phyloP scores from a whole-genome alignment of 192 early-diverging fungal genomes.

The Backusella circina region DNA sequence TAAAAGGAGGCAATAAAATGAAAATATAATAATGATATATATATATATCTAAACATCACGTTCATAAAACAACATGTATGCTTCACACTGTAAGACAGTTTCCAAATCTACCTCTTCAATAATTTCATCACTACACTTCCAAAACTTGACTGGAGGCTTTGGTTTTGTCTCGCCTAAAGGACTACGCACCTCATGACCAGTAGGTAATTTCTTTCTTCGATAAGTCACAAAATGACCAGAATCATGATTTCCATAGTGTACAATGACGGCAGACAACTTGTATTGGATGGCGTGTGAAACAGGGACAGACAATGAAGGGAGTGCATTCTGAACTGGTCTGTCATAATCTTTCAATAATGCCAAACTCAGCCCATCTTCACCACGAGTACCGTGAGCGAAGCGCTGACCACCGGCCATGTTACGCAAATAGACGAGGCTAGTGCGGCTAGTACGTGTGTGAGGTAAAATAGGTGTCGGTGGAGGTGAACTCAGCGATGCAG shows the following conservation, averaged over 20 bases:
- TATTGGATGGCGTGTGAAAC: conserved; percentile 47
- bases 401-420: conserved; percentile 20
- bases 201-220: conserved; percentile 55
- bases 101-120: conserved; percentile 63
- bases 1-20: background rate
- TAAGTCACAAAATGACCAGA: conserved; percentile 92
- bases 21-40: background rate
- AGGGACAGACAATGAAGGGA: conserved; percentile 12
- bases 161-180: conserved; percentile 5
- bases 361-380: conserved; percentile 11
- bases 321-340: conserved; percentile 8
- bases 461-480: conserved; percentile 2
- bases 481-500: conserved; percentile 9
- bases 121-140: conserved; percentile 69
- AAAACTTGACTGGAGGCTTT: conserved; percentile 48
- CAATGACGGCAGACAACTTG: conserved; percentile 71
- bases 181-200: conserved; percentile 25
- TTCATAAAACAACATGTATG: conserved; percentile 80
- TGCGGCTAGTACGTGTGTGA: conserved; percentile 16
- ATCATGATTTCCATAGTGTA: conserved; percentile 84
- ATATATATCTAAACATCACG: conserved; percentile 29
- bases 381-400: background rate
- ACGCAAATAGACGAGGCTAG: conserved; percentile 31
- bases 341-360: conserved; percentile 12
- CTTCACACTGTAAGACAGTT: conserved; percentile 61